Evolutionary conservation across 129 eudicot species (phyloP), one percentile per base, ranked within the genome.

Genomic region (Chrysanthemum seticuspe): DNA sequence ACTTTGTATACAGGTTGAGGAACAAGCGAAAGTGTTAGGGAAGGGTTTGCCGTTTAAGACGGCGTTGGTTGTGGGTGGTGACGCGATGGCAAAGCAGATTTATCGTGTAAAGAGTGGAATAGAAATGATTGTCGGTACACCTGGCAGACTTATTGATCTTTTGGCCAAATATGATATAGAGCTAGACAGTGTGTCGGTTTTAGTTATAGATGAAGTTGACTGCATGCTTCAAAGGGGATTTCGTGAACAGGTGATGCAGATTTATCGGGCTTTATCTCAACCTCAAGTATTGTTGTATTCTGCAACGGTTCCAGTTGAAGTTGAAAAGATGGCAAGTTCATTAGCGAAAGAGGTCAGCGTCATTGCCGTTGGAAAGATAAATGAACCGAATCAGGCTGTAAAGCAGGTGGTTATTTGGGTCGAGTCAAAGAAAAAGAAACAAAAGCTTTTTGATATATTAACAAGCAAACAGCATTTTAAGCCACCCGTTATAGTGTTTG

Each of bases 401-500:
- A 90, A 87, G 76, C 99, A 90, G 84, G 73, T 91, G 83, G 89
- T 81, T 7, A 90, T 95, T 44, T 95, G 99, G 99, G 99, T 95
- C 7, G 96, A 88, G 68, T 79, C 99, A 5, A 88, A 91, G 49
- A 81, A 72, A 34, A 95, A 95, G 83, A 95, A 90, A 71, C 89
- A 95, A 56, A 95, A 90, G 77, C 96, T 95, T 63, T 95, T 95
- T 68, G 97, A 95, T 59, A 83, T 95, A 75, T 80, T 95, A 84
- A 73, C 66, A 62, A 95, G 99, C 82, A 77, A 58, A 72, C 87
- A 88, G 53, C 99, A 90, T 71, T 95, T 86, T 54, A 81, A 77
- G 89, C 99, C 99, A 14, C 99, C 99, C n/a, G 89, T 81, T 40
- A 83, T 95, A 61, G 90, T 95, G 60, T 95, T 95, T 88, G 99